Evolutionary conservation across 2,329 filamentous ascomycete species (phyloP).

Genomic region (Gaeumannomyces tritici): DNA sequence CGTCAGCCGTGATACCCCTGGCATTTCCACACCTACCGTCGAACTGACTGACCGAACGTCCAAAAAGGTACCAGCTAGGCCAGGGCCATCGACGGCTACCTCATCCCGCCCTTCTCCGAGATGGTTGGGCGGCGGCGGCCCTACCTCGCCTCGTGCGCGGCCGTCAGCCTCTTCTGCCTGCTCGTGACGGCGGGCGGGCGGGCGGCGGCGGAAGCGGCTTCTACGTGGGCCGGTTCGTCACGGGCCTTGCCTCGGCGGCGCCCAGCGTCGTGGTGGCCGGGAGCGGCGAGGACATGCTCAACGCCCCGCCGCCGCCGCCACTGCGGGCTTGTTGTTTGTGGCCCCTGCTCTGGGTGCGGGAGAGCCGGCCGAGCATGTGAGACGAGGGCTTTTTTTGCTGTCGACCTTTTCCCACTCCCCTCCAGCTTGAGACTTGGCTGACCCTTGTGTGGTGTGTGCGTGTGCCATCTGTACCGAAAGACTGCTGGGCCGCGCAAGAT

Average conservation of each 20-base stretch:
- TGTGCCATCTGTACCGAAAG: not conserved
- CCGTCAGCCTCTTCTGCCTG: conserved; percentile 23
- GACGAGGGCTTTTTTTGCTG: not conserved
- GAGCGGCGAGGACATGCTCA: conserved; percentile 39
- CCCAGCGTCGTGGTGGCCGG: conserved; percentile 36
- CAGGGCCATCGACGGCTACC: conserved; percentile 25
- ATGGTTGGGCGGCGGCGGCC: conserved; percentile 23
- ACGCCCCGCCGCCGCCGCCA: conserved; percentile 28
- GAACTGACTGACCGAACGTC: not conserved
- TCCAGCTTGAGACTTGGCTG: not conserved
- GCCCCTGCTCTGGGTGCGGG: conserved; percentile 26
- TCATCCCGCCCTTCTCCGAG: conserved; percentile 28
- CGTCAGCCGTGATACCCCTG: too few species aligned
- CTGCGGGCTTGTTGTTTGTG: conserved; percentile 20
- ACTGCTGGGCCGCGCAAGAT: conserved; percentile 21
- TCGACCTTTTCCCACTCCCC: not conserved
- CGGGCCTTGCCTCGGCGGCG: conserved; percentile 34
- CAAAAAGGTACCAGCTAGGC: conserved; percentile 20
- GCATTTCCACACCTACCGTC: not conserved
- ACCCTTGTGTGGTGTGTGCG: not conserved
- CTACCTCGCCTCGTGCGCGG: conserved; percentile 21
- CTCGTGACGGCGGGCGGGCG: conserved; percentile 20
- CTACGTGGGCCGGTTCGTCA: conserved; percentile 29
- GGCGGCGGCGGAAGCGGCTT: conserved; percentile 18
- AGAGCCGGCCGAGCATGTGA: conserved; percentile 30